These are phyloP conservation scores for Skeletonema potamos DNA, from an alignment of 108 stramenopile species.

Conservation along the genomic window DNA sequence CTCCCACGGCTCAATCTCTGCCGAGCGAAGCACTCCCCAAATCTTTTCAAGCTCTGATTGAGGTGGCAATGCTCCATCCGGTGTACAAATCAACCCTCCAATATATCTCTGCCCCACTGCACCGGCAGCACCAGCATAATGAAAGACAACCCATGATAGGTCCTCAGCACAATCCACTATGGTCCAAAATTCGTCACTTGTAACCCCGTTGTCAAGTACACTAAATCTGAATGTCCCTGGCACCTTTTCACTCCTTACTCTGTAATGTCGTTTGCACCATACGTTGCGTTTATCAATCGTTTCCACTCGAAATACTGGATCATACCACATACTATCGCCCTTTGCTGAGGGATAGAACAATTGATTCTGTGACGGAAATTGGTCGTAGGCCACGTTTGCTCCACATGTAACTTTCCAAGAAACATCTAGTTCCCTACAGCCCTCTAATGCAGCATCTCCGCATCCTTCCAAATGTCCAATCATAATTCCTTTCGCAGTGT, in stretches of 20 bases:
- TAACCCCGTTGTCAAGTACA: constrained; percentile 93
- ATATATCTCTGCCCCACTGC: constrained; percentile 90
- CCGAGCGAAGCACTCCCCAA: constrained; percentile 58
- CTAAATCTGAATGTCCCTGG: constrained; percentile 75
- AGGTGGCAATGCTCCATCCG: constrained; percentile 82
- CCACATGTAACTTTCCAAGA: constrained; percentile 93
- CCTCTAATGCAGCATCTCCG: constrained; percentile 40
- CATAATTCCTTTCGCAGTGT: constrained; percentile 70
- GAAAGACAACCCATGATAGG: constrained; percentile 88
- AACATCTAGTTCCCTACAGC: constrained; percentile 46
- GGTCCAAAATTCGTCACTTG: constrained; percentile 90
- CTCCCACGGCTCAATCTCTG: constrained; percentile 91
- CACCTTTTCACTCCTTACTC: constrained; percentile 51
- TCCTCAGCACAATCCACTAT: constrained; percentile 91
- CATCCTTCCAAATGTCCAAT: constrained; percentile 87
- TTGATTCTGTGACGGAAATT: constrained; percentile 94
- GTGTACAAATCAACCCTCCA: constrained; percentile 88
- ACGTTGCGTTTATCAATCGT: constrained; percentile 91
- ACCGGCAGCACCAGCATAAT: constrained; percentile 92
- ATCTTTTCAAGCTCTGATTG: constrained; percentile 48
- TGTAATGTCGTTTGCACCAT: constrained; percentile 92
- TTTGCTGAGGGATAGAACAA: constrained; percentile 64
- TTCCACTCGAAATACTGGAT: constrained; percentile 95
- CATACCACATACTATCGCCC: constrained; percentile 87
- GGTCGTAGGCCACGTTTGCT: constrained; percentile 95